These are phyloP conservation scores for Cladophialophora yegresii DNA, from an alignment of 2,329 filamentous ascomycete genomes.

Conservation along the genomic window DNA sequence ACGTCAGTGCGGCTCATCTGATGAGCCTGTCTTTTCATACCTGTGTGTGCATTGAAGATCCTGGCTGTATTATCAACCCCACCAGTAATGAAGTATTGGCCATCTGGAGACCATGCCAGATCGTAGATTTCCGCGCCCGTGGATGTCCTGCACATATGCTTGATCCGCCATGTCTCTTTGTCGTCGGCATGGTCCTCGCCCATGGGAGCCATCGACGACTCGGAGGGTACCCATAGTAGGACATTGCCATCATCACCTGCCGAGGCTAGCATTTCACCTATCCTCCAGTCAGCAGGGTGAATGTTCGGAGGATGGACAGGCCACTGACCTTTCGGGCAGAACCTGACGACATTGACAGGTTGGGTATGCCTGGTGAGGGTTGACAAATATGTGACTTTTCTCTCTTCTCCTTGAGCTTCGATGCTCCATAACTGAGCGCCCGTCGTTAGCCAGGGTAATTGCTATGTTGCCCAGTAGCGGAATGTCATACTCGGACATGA, in stretches of 20 bases:
- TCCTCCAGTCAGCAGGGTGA: conserved; percentile 36
- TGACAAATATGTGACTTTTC: conserved; percentile 87
- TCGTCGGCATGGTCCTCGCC: conserved; percentile 86
- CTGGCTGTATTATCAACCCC: conserved; percentile 99
- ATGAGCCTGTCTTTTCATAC: conserved; percentile 52
- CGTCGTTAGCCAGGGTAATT: conserved; percentile 42
- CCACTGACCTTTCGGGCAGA: conserved; percentile 80
- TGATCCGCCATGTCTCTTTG: conserved; percentile 94
- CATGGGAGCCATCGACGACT: conserved; percentile 66
- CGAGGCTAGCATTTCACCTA: conserved; percentile 89
- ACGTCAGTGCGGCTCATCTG: not conserved
- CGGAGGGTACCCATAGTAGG: conserved; percentile 90
- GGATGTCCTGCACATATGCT: conserved; percentile 94
- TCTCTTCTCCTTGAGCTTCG: conserved; percentile 78
- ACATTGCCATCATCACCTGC: conserved; percentile 98
- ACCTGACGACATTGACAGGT: conserved; percentile 96
- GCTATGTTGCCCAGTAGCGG: conserved; percentile 32
- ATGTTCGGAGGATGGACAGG: conserved; percentile 5
- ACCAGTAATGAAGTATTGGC: conserved; percentile 91
- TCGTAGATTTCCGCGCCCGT: conserved; percentile 93
- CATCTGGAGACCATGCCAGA: conserved; percentile 97
- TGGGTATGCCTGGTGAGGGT: conserved; percentile 93
- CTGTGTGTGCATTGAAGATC: conserved; percentile 92
- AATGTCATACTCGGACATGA: conserved; percentile 75
- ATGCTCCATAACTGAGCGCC: conserved; percentile 79